phyloP scores from a whole-genome alignment of 805 yeast genomes.

The Saturnispora zaruensis region DNA sequence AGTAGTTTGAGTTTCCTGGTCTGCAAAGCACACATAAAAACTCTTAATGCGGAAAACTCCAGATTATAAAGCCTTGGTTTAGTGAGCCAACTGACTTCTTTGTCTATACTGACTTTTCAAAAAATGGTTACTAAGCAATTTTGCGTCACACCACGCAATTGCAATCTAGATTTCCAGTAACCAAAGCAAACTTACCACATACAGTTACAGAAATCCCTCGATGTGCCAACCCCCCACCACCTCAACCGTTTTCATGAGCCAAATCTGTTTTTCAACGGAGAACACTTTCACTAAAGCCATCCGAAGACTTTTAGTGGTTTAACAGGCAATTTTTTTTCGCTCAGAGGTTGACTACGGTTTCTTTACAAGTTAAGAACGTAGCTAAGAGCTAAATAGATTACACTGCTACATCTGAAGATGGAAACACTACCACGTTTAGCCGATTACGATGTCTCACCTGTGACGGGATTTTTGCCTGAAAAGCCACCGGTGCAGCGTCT shows the following conservation, averaged over 20 bases:
- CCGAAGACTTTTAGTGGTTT: background rate
- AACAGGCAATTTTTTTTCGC: background rate
- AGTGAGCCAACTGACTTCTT: no score
- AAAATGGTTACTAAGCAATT: no score
- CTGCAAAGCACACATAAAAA: no score
- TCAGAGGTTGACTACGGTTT: background rate
- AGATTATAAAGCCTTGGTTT: no score
- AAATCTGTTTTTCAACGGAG: background rate
- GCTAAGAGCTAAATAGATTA: background rate
- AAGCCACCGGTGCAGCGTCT: slow-evolving; percentile 52
- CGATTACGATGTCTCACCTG: slow-evolving; percentile 63
- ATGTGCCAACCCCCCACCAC: background rate
- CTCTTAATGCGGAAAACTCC: no score
- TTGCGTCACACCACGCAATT: no score
- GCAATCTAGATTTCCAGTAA: no score
- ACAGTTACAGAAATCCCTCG: no score
- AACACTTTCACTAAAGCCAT: background rate
- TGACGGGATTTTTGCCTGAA: slow-evolving; percentile 74
- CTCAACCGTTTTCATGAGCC: background rate
- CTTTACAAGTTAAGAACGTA: background rate
- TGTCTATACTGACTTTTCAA: no score
- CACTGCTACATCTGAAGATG: background rate
- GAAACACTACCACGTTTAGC: slow-evolving; percentile 39
- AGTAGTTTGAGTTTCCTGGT: no score
- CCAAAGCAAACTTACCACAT: no score